Percentiles rank a stretch among this genome's conserved stretches.
These are phyloP conservation scores for Echites panduratus DNA, from an alignment of 257 asterid species.

Conservation along the genomic window DNA sequence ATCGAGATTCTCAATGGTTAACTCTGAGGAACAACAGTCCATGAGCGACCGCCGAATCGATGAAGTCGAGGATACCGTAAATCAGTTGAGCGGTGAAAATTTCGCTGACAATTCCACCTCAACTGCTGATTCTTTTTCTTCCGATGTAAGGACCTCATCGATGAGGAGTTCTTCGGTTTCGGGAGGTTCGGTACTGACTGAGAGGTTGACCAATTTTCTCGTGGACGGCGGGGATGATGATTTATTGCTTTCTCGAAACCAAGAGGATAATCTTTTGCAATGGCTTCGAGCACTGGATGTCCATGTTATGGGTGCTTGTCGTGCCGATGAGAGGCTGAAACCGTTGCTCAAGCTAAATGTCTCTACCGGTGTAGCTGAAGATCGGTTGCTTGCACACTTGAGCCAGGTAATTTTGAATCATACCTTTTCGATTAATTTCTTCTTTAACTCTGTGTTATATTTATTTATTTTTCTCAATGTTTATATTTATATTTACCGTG, in stretches of 20 bases:
- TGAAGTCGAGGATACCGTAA: conserved; percentile 30
- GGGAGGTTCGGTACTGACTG: conserved; percentile 33
- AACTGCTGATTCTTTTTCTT: conserved; percentile 20
- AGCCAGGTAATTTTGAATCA: conserved; percentile 49
- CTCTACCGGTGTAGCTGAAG: conserved; percentile 67
- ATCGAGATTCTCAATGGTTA: conserved; percentile 36
- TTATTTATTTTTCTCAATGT: no score
- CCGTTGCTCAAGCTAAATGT: conserved; percentile 79
- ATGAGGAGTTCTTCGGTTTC: neutral
- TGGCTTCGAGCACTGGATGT: conserved; percentile 81
- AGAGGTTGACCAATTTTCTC: conserved; percentile 42
- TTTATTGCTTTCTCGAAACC: conserved; percentile 49
- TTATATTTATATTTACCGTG: no score
- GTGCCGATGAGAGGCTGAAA: conserved; percentile 93
- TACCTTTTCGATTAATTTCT: neutral
- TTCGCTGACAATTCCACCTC: conserved; percentile 24
- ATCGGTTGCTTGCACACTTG: conserved; percentile 64
- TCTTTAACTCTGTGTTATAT: no score
- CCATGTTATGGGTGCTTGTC: conserved; percentile 94
- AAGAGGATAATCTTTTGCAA: conserved; percentile 51
- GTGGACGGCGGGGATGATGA: conserved; percentile 56
- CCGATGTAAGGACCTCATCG: conserved; percentile 6
- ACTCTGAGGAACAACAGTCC: conserved; percentile 43
- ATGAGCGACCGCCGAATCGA: conserved; percentile 31
- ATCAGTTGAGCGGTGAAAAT: conserved; percentile 31